phyloP scores from a whole-genome alignment of 768 basidiomycete species.

The Auriscalpium vulgare region DNA sequence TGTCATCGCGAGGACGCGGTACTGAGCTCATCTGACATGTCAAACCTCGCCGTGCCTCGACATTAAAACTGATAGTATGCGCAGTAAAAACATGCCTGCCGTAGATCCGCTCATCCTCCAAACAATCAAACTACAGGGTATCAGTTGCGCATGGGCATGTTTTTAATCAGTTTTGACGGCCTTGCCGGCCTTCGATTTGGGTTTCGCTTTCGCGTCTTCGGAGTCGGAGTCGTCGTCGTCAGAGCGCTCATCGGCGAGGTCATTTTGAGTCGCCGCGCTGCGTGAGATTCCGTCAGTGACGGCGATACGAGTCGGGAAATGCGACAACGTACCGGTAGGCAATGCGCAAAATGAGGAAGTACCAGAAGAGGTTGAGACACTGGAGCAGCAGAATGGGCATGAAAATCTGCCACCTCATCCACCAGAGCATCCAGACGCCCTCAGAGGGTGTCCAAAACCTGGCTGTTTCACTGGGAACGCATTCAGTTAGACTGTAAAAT shows the following conservation, averaged over 20 bases:
- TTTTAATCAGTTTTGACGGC: too few species aligned
- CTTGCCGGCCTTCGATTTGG: slow-evolving; percentile 1
- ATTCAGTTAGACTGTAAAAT: neutral
- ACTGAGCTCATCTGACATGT: too few species aligned
- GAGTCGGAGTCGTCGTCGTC: slow-evolving; percentile 52
- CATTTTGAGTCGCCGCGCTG: slow-evolving; percentile 45
- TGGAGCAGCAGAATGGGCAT: slow-evolving; percentile 68
- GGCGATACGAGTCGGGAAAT: neutral
- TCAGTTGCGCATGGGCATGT: too few species aligned
- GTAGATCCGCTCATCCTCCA: too few species aligned
- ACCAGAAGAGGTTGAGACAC: slow-evolving; percentile 90
- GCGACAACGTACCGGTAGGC: slow-evolving; percentile 48
- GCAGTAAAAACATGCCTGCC: too few species aligned
- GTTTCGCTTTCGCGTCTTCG: neutral
- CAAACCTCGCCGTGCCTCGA: too few species aligned
- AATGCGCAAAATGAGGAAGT: slow-evolving; percentile 75
- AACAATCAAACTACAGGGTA: too few species aligned
- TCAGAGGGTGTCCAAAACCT: slow-evolving; percentile 51
- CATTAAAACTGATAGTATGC: too few species aligned
- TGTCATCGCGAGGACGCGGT: too few species aligned
- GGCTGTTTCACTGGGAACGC: slow-evolving; percentile 35
- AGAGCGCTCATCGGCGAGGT: slow-evolving; percentile 66
- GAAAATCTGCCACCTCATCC: slow-evolving; percentile 84
- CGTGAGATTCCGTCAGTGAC: neutral
- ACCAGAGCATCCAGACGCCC: slow-evolving; percentile 64